Conservation (phyloP, 2,329 filamentous ascomycete species). For the Balansia obtecta region DNA sequence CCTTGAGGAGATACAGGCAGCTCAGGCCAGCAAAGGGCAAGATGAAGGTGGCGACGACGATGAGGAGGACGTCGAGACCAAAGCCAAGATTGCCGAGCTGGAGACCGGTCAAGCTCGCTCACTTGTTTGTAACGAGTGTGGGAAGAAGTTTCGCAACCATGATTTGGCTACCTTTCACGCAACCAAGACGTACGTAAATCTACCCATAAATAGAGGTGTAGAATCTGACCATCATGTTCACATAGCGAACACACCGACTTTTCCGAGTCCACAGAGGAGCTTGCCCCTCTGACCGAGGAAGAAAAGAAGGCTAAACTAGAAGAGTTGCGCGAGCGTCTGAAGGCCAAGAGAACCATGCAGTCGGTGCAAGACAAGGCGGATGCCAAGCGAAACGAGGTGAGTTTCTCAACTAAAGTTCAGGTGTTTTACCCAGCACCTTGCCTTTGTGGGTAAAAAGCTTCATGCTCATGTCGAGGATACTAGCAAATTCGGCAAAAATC, state of each 20-base stretch:
- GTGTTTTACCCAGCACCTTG: neutral
- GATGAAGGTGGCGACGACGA: constrained; percentile 39
- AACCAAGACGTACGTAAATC: constrained; percentile 54
- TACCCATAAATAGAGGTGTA: neutral
- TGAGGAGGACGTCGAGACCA: constrained; percentile 34
- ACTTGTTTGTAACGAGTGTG: constrained; percentile 87
- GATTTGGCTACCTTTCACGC: constrained; percentile 84
- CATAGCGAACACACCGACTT: constrained; percentile 75
- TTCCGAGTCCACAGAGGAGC: constrained; percentile 82
- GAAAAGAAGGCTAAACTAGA: constrained; percentile 73
- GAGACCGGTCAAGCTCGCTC: constrained; percentile 61
- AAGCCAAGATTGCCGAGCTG: constrained; percentile 50
- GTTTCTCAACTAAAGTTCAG: neutral
- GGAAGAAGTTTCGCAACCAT: constrained; percentile 75
- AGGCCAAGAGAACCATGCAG: constrained; percentile 58
- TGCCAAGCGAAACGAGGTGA: constrained; percentile 72
- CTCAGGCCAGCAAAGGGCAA: constrained; percentile 25
- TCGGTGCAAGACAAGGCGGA: constrained; percentile 67
- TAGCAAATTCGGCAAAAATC: constrained; percentile 69
- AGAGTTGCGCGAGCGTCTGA: constrained; percentile 60
- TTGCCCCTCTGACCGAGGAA: constrained; percentile 81
- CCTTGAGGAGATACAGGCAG: constrained; percentile 63
- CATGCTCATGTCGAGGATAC: neutral
- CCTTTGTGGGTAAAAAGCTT: neutral
- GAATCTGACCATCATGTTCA: neutral